These are phyloP conservation scores for Copromyces sp. DNA, from an alignment of 495 filamentous ascomycete species.

Conservation along the genomic window DNA sequence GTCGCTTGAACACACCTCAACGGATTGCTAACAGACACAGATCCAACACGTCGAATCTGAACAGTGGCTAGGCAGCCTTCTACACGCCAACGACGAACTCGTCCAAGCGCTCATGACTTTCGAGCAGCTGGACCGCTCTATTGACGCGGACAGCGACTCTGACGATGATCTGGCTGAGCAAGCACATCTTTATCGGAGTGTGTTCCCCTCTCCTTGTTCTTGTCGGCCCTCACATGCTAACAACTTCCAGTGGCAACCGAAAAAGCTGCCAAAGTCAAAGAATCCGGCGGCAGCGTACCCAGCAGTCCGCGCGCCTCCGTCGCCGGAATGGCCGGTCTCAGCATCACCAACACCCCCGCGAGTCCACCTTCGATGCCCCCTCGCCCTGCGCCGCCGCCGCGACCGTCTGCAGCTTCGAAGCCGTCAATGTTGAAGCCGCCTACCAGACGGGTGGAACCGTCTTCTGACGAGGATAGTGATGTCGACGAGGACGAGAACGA, in stretches of 20 bases:
- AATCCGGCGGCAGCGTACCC: conserved; percentile 23
- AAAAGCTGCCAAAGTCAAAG: conserved; percentile 37
- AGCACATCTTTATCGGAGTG: conserved; percentile 44
- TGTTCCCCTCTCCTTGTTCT: conserved; percentile 5
- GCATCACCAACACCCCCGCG: conserved; percentile 16
- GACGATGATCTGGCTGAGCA: conserved; percentile 56
- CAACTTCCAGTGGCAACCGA: conserved; percentile 36
- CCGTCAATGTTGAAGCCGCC: conserved; percentile 20
- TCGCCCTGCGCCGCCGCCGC: conserved; percentile 32
- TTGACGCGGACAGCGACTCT: conserved; percentile 94
- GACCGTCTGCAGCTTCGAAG: conserved; percentile 31
- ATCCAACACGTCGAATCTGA: conserved; percentile 79
- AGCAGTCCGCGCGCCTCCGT: conserved; percentile 22
- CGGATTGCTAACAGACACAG: conserved; percentile 16
- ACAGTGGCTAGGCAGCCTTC: conserved; percentile 67
- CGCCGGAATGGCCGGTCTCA: conserved; percentile 28
- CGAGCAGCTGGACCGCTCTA: conserved; percentile 87
- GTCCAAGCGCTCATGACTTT: conserved; percentile 90
- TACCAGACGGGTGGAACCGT: conserved; percentile 17
- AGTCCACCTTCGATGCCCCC: conserved; percentile 24
- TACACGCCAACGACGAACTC: conserved; percentile 76
- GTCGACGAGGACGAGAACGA: conserved; percentile 54
- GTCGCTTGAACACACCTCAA: background rate
- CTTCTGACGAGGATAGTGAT: conserved; percentile 27
- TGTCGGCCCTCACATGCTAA: conserved; percentile 8